Evolutionary conservation across 1,284 basidiomycete genomes (phyloP).

Genomic region (Polyporus tsugae): DNA sequence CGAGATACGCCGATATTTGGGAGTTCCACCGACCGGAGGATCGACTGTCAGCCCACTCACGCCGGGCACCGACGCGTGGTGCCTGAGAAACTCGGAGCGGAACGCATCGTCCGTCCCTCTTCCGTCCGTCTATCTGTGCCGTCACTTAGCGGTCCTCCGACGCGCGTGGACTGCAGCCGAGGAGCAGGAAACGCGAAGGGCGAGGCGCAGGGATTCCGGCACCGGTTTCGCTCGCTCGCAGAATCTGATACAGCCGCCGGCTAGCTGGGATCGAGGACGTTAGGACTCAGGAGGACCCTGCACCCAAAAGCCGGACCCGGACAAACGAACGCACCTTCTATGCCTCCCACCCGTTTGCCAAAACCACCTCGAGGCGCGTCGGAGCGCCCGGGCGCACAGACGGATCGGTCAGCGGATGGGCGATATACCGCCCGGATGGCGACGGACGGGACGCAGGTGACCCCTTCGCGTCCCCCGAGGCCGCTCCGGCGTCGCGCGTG

Average conservation of each 20-base stretch:
- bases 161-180: neutral
- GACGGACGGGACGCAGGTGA: conserved; percentile 9
- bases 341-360: neutral
- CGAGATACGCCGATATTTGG: neutral
- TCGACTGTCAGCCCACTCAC: conserved; percentile 1
- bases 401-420: conserved; percentile 33
- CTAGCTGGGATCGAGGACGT: neutral
- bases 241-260: neutral
- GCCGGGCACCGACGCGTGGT: neutral
- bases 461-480: neutral
- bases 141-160: neutral
- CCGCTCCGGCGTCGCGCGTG: neutral
- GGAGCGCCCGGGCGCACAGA: conserved; percentile 26
- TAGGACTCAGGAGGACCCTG: neutral
- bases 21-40: neutral
- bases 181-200: neutral
- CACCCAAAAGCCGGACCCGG: neutral
- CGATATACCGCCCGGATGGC: conserved; percentile 4
- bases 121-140: neutral
- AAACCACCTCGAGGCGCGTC: conserved; percentile 14
- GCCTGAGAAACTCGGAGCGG: conserved; percentile 1
- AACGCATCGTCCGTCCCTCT: neutral
- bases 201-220: neutral
- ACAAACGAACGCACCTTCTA: neutral
- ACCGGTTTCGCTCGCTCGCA: neutral